phyloP scores from a whole-genome alignment of 306 rosid genomes.

The Alnus glutinosa region DNA sequence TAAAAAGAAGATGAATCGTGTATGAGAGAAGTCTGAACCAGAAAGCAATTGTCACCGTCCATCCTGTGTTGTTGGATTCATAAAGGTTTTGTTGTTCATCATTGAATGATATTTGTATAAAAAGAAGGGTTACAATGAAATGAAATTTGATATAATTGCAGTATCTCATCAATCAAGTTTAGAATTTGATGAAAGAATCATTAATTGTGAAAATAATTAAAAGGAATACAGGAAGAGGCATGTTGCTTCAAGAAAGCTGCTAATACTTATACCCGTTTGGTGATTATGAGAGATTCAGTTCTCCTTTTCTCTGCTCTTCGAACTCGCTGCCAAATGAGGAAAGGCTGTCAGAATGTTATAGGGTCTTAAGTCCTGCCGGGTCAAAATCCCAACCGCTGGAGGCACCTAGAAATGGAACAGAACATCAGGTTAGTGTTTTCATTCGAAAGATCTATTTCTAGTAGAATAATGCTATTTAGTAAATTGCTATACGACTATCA shows the following conservation, averaged over 20 bases:
- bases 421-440: slow-evolving; percentile 34
- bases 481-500: too few species aligned
- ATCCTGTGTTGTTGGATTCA: slow-evolving; percentile 5
- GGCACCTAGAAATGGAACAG: slow-evolving; percentile 50
- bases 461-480: too few species aligned
- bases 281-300: slow-evolving; percentile 34
- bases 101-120: slow-evolving; percentile 32
- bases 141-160: slow-evolving; percentile 32
- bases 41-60: slow-evolving; percentile 15
- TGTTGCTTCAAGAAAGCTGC: slow-evolving; percentile 35
- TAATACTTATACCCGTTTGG: slow-evolving; percentile 5
- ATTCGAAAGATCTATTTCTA: not conserved
- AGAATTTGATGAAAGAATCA: slow-evolving; percentile 42
- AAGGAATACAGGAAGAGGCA: slow-evolving; percentile 24
- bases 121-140: slow-evolving; percentile 42
- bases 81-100: slow-evolving; percentile 18
- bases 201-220: slow-evolving; percentile 31
- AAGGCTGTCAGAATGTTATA: slow-evolving; percentile 72
- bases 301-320: slow-evolving; percentile 47
- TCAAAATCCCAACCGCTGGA: slow-evolving; percentile 81
- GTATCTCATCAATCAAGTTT: slow-evolving; percentile 33
- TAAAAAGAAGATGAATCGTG: slow-evolving; percentile 13
- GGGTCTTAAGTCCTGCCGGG: slow-evolving; percentile 79
- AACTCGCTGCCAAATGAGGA: slow-evolving; percentile 55
- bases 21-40: slow-evolving; percentile 18